Conservation (phyloP, 108 stramenopile genomes). For the Nannochloropsis gaditana region DNA sequence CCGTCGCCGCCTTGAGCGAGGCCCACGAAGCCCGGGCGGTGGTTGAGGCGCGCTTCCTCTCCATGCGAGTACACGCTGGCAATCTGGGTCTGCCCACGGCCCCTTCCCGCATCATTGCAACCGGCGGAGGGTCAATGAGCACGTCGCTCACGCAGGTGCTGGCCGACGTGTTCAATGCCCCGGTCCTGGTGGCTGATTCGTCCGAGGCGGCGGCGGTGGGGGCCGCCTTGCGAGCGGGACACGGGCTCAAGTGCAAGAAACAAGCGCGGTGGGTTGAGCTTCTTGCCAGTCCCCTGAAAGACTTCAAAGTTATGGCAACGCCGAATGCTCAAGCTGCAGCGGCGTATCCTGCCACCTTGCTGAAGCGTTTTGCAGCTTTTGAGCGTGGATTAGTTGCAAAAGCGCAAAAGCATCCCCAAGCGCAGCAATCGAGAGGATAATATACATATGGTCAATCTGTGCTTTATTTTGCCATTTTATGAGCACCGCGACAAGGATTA, state of each 20-base stretch:
- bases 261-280: not conserved
- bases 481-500: too few relatives aligned
- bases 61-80: constrained; percentile 42
- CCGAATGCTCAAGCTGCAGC: not conserved
- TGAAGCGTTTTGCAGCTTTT: not conserved
- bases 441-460: too few relatives aligned
- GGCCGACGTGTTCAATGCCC: constrained; percentile 37
- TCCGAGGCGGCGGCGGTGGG: constrained; percentile 46
- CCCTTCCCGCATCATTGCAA: constrained; percentile 37
- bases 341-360: not conserved
- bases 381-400: not conserved
- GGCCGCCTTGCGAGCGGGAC: constrained; percentile 41
- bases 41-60: constrained; percentile 49
- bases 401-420: too few relatives aligned
- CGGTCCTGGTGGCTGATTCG: constrained; percentile 28
- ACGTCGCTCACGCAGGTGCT: constrained; percentile 43
- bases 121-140: constrained; percentile 43
- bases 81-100: constrained; percentile 33
- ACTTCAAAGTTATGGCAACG: not conserved
- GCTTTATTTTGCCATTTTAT: too few relatives aligned
- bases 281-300: not conserved
- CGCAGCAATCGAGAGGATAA: too few relatives aligned
- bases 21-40: constrained; percentile 41
- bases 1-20: constrained; percentile 4
- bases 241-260: constrained; percentile 24